Evolutionary conservation across 208 protist genomes (phyloP), one percentile per base, ranked within the genome.

Genomic region (Strigomonas oncopelti): DNA sequence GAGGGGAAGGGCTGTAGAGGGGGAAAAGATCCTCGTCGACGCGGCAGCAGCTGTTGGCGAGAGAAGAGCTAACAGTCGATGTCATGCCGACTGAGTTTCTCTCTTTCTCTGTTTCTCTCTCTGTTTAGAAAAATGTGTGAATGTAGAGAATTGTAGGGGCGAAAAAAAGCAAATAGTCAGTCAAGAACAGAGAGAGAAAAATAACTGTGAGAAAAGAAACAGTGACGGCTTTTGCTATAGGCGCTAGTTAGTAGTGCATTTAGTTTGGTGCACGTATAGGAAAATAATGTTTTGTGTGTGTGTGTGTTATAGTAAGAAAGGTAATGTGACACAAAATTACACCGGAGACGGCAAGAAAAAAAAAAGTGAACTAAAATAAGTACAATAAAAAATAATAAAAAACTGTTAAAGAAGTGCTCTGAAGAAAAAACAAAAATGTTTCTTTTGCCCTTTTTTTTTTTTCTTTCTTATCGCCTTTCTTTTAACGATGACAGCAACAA

Each of bases 301-400:
- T n/a, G n/a, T n/a, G 34, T 25, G 32, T 53, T 32, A 13, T 29
- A 14, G 31, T 25, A 36, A 46, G 18, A 18, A 34, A 1, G 46
- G 5, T 3, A 24, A 28, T 54, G 52, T 27, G 14, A 31, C n/a
- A 55, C 45, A 63, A 14, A 65, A 67, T 32, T 28, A 58, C 27
- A 51, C 9, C 25, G 38, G n/a, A 46, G 5, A 62, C 38, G 48
- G 8, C 36, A 65, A 75, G 72, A 61, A 66, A 71, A 69, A 73
- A 78, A 46, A 56, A 65, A 57, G 67, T 42, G 28, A 65, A 29
- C 24, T 7, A 62, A 13, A 60, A 53, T 38, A 61, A 63, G 8
- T 56, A 42, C 28, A 72, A 54, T 25, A 20, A 67, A 55, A 53
- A 48, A 61, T n/a, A 1, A 52, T 61, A 65, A 38, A 18, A 52